Evolutionary conservation across 2,329 filamentous ascomycete genomes (phyloP).

Genomic region (Fusarium proliferatum): DNA sequence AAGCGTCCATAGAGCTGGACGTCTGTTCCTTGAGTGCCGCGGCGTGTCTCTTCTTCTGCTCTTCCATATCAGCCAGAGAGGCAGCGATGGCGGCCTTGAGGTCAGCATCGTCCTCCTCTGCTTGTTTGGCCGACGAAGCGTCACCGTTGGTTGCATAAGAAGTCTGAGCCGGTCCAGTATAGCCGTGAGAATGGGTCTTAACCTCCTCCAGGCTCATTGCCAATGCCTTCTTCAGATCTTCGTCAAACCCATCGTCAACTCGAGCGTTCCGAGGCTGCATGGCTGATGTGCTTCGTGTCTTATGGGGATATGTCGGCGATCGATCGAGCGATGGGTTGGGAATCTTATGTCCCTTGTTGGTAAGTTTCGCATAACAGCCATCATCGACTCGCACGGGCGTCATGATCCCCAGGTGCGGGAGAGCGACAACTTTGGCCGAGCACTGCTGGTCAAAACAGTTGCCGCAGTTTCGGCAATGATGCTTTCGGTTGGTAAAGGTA

Average conservation of each 20-base stretch:
- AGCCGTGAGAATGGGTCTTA: slow-evolving; percentile 78
- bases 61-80: slow-evolving; percentile 95
- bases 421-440: slow-evolving; percentile 85
- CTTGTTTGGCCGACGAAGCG: slow-evolving; percentile 55
- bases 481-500: slow-evolving; percentile 97
- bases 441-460: slow-evolving; percentile 98
- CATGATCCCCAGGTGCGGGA: slow-evolving; percentile 93
- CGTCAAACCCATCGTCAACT: slow-evolving; percentile 91
- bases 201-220: slow-evolving; percentile 98
- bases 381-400: slow-evolving; percentile 95
- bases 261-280: slow-evolving; percentile 94
- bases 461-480: slow-evolving; percentile 97
- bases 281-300: slow-evolving; percentile 71
- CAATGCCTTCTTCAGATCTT: slow-evolving; percentile 91
- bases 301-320: slow-evolving; percentile 64
- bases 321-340: slow-evolving; percentile 59
- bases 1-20: slow-evolving; percentile 53
- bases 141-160: slow-evolving; percentile 53
- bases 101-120: slow-evolving; percentile 91
- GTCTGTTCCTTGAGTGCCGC: slow-evolving; percentile 85
- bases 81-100: slow-evolving; percentile 95
- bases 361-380: slow-evolving; percentile 91
- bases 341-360: slow-evolving; percentile 68
- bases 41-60: slow-evolving; percentile 93
- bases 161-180: slow-evolving; percentile 68